These are phyloP conservation scores for Globisporangium acanthophoron DNA, from an alignment of 352 stramenopile genomes.

Conservation along the genomic window DNA sequence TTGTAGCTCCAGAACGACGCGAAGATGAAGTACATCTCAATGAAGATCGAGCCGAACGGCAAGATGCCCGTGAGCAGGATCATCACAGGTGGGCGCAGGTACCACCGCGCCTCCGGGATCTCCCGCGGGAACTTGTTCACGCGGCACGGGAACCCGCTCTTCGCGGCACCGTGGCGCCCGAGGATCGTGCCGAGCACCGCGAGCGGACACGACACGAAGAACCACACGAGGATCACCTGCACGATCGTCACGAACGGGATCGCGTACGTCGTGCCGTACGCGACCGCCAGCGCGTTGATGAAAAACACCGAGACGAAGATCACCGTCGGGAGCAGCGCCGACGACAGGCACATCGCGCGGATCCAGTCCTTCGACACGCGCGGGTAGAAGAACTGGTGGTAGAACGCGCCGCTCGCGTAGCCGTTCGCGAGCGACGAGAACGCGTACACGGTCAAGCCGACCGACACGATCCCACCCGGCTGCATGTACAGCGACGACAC, in stretches of 20 bases:
- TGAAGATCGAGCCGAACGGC: constrained; percentile 99
- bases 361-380: constrained; percentile 90
- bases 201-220: constrained; percentile 96
- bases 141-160: constrained; percentile 84
- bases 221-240: constrained; percentile 94
- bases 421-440: constrained; percentile 90
- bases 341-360: constrained; percentile 83
- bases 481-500: constrained; percentile 95
- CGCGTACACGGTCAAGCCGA: constrained; percentile 93
- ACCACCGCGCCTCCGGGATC: constrained; percentile 75
- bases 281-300: constrained; percentile 80
- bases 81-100: constrained; percentile 80
- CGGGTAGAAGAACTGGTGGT: constrained; percentile 90
- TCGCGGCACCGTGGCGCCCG: constrained; percentile 90
- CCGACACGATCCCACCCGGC: constrained; percentile 92
- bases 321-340: constrained; percentile 60
- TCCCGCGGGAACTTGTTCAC: constrained; percentile 97
- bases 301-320: constrained; percentile 86
- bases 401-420: constrained; percentile 87
- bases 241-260: constrained; percentile 85
- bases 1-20: constrained; percentile 99
- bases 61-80: constrained; percentile 95
- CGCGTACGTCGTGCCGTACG: constrained; percentile 82
- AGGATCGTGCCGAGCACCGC: constrained; percentile 96
- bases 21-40: constrained; percentile 99